phyloP scores from a whole-genome alignment of 108 stramenopile species.

The Nannochloropsis gaditana region DNA sequence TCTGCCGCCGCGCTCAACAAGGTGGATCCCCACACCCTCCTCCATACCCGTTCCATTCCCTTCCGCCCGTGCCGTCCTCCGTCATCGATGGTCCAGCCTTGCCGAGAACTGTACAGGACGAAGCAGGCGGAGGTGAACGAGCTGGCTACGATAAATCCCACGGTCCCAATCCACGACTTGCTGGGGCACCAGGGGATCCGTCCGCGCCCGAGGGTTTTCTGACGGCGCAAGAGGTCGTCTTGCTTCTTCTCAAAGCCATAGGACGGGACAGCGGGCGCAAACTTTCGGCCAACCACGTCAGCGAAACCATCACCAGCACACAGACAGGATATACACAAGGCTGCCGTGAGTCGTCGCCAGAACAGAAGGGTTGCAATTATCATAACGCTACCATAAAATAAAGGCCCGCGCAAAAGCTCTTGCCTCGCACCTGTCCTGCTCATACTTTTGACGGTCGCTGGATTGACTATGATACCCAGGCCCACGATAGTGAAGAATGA shows the following conservation, averaged over 20 bases:
- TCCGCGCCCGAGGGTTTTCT: not conserved
- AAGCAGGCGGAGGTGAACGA: not conserved
- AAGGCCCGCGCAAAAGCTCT: constrained; percentile 15
- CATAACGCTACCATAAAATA: constrained; percentile 22
- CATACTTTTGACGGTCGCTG: constrained; percentile 17
- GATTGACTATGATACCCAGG: not conserved
- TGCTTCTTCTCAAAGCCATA: too few species aligned
- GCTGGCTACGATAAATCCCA: constrained; percentile 5
- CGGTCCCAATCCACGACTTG: not conserved
- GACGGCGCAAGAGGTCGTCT: not conserved
- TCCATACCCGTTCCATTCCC: not conserved
- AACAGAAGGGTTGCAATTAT: not conserved
- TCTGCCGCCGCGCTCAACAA: constrained; percentile 19
- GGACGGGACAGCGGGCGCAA: not conserved
- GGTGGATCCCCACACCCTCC: not conserved
- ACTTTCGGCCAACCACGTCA: constrained; percentile 15
- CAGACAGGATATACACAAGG: not conserved
- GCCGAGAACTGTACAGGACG: not conserved
- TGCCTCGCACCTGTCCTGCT: constrained; percentile 21
- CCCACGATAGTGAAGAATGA: not conserved
- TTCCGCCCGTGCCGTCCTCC: not conserved
- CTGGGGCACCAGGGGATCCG: constrained; percentile 26
- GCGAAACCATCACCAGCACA: constrained; percentile 19
- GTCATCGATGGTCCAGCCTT: not conserved
- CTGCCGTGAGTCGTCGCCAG: constrained; percentile 15